Base-by-base conservation (phyloP, 352 stramenopile species). In the Phytophthora ohioensis region DNA sequence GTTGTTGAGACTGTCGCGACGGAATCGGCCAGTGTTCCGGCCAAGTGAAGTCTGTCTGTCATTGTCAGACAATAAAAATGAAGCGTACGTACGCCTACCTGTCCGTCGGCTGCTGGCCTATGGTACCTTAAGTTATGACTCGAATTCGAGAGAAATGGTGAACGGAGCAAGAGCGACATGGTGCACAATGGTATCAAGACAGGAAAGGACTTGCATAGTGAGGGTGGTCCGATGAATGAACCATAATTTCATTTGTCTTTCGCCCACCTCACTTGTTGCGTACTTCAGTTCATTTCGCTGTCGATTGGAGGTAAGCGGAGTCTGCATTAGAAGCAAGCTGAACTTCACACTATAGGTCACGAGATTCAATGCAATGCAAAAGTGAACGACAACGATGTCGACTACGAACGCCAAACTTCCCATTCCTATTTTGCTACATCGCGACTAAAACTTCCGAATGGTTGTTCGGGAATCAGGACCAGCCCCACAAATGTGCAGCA, bases 81-180 rank as follows among this genome's bases (percentile, higher is more conserved):
- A 36, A 12, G 38, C 39, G n/a, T 38, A 39, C 42, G 35, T 27
- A 12, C 11, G 43, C 10, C 10, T 57, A 38, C 32, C 8, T 38
- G 43, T 43, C 17, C 57, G 11, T 34, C 41, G 34, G 42, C 13
- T 35, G 4, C 9, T 41, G 21, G 32, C 43, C 27, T n/a, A 56
- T 59, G 42, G 30, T 55, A 65, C 58, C 42, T 63, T 77, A 77
- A 77, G 38, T 77, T 77, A 77, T 77, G 54, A 70, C 45, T 73
- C 41, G 38, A 57, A 63, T 48, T 69, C 39, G 64, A 77, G 58
- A 69, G 36, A 66, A 57, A 52, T 48, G 45, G 36, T 13, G 13
- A 47, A 32, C 48, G 49, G 21, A 38, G n/a, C 11, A 42, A 34
- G 47, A 52, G 10, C 30, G 35, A 64, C 21, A 46, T 27, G 48